Evolutionary conservation across 176 grass and related monocot species (phyloP).

Genomic region (Hordeum vulgare): DNA sequence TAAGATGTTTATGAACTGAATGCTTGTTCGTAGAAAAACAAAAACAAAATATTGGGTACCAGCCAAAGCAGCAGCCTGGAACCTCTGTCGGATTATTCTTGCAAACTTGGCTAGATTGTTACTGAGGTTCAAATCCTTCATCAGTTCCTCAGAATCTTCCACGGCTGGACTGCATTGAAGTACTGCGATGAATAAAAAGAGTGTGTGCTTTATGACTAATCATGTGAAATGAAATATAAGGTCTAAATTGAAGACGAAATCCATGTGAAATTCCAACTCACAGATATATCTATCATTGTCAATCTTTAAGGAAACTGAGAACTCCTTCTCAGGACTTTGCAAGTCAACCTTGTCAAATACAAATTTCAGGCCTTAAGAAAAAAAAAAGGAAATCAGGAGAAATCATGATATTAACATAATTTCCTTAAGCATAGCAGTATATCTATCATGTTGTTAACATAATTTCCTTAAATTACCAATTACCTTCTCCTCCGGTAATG

Average conservation of each 20-base stretch:
- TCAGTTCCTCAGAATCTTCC: slow-evolving; percentile 43
- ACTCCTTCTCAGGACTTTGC: slow-evolving; percentile 43
- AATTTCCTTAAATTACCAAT: not conserved
- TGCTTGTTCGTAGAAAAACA: not conserved
- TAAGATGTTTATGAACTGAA: not conserved
- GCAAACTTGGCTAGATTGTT: slow-evolving; percentile 47
- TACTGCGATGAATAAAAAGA: slow-evolving; percentile 36
- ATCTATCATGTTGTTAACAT: not conserved
- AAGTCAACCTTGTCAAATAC: slow-evolving; percentile 67
- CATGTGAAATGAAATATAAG: not conserved
- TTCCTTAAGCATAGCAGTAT: not conserved
- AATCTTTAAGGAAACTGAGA: slow-evolving; percentile 39
- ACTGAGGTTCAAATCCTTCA: slow-evolving; percentile 48
- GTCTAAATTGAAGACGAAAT: slow-evolving; percentile 11
- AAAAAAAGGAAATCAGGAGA: not conserved
- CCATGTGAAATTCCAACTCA: slow-evolving; percentile 27
- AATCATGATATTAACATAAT: not conserved
- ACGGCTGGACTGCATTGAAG: slow-evolving; percentile 38
- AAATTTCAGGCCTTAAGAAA: slow-evolving; percentile 59
- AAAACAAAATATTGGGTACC: slow-evolving; percentile 58
- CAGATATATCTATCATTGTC: slow-evolving; percentile 36
- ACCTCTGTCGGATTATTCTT: slow-evolving; percentile 53
- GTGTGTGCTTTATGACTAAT: not conserved
- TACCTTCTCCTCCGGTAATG: slow-evolving; percentile 31
- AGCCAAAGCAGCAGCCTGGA: slow-evolving; percentile 40